Evolutionary conservation across 2,329 filamentous ascomycete species (phyloP), one percentile per base, ranked within the genome.

Genomic region (Massarina eburnea): DNA sequence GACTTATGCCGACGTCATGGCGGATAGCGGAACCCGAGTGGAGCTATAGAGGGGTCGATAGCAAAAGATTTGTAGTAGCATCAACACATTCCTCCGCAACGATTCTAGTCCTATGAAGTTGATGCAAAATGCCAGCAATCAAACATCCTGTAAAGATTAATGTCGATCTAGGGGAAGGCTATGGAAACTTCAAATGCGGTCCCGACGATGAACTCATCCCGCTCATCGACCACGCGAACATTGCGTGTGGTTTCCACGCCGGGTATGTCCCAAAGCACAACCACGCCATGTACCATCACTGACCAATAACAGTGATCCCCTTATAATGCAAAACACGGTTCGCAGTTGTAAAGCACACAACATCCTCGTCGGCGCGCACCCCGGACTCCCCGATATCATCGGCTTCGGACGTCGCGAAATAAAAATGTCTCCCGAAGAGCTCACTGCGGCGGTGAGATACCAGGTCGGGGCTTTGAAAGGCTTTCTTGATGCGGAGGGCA

Each of bases 361-460:
- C 46, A 76, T 86, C 49, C 74, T 73, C 39, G 70, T 80, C 5
- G 83, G 83, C 7, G 84, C 84, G 0, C 83, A 87, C 54, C 83
- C 83, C 0, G 82, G 82, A 1, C 71, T 85, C 1, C 82, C 80
- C n/a, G 83, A 86, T 59, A 73, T 84, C 18, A 76, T 82, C 66
- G 83, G 83, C 8, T 86, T 86, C 55, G 83, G 83, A 2, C 73
- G 83, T 2, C 75, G 83, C 15, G 77, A 81, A 50, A 85, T 86
- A 63, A 78, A 80, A 35, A 73, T 86, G 55, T 68, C 73, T 1
- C 73, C 79, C 1, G 78, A 79, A 15, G 81, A 84, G 54, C 70
- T 81, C 49, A 80, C 78, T 1, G 79, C 80, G 7, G 77, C 80
- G 50, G 74, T 80, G 1, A 66, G 82, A 24, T 86, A 86, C 64